Evolutionary conservation across 1,284 basidiomycete species (phyloP).

Genomic region (Heterobasidion parviporum): DNA sequence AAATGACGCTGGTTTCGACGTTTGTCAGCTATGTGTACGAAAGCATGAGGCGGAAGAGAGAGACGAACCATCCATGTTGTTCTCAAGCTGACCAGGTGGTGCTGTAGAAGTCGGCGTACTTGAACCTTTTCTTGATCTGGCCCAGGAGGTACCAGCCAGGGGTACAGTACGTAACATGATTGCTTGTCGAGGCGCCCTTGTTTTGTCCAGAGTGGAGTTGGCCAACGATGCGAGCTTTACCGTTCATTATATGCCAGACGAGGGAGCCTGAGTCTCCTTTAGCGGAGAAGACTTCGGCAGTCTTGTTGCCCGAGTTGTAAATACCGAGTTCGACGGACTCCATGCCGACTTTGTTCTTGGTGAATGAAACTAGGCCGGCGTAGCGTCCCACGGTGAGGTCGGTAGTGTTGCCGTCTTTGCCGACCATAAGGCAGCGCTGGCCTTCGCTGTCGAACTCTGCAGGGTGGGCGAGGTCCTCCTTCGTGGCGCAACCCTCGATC

Average conservation of each 20-base stretch:
- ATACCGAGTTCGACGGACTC: slow-evolving; percentile 15
- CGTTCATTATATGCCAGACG: slow-evolving; percentile 11
- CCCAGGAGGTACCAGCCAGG: slow-evolving; percentile 13
- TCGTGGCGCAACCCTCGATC: slow-evolving; percentile 19
- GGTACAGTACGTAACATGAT: slow-evolving; percentile 18
- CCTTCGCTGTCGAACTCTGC: slow-evolving; percentile 22
- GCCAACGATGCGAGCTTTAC: slow-evolving; percentile 12
- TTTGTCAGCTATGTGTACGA: neutral
- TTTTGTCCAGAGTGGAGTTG: slow-evolving; percentile 15
- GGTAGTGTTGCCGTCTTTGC: slow-evolving; percentile 15
- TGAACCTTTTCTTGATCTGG: slow-evolving; percentile 14
- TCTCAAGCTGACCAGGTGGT: slow-evolving; percentile 7
- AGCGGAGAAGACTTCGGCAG: slow-evolving; percentile 9
- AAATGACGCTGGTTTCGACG: neutral
- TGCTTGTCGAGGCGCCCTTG: slow-evolving; percentile 3
- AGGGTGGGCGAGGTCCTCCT: slow-evolving; percentile 20
- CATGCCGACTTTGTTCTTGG: slow-evolving; percentile 7
- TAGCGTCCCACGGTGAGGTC: slow-evolving; percentile 15
- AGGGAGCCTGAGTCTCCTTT: slow-evolving; percentile 18
- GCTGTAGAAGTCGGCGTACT: slow-evolving; percentile 17
- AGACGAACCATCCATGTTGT: neutral
- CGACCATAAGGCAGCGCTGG: slow-evolving; percentile 18
- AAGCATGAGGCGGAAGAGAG: neutral
- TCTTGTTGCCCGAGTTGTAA: slow-evolving; percentile 8
- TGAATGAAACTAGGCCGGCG: slow-evolving; percentile 13